Base-by-base conservation (phyloP, 2,329 filamentous ascomycete species). In the Mycosphaerelloides madeirae region DNA sequence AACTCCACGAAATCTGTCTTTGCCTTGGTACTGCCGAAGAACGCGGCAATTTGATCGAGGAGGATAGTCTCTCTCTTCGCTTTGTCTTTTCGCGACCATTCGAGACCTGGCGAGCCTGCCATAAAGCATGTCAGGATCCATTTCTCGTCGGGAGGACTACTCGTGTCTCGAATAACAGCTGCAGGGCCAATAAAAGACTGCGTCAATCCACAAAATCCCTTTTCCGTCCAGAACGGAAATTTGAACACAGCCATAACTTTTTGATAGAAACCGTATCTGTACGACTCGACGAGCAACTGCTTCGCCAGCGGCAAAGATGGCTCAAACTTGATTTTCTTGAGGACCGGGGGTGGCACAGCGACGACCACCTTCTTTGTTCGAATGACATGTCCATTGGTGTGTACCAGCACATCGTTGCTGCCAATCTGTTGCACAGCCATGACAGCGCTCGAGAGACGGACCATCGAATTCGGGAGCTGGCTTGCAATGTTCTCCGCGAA, bases 241-340 rank as follows among this genome's bases (percentile, higher is more conserved):
- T 58, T 41, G 56, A 71, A 77, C 11, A 68, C 60, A 6, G 72
- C 54, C 41, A 78, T 74, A 8, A 68, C 69, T 56, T 80, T 79
- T 31, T 66, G 69, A 49, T 76, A 75, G 49, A 71, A 71, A 6
- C 75, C 74, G 31, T 72, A 68, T 0, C 50, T 57, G 5, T 65
- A 65, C 0, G 66, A 61, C 3, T 67, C 53, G 11, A 61, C 50
- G 33, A 70, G 57, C 0, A 61, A 52, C 13, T 57, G 57, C 50
- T 74, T 76, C 1, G 49, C 43, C 0, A 52, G 29, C 0, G 72
- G 70, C 1, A 80, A 65, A 0, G 62, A 46, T 0, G 77, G 77
- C 0, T 56, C 36, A 57, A 80, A 79, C 0, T 29, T 36, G 18
- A 81, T 71, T 3, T 55, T 64, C 31, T 67, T 65, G 11, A 71